Base-by-base conservation (phyloP, 352 stramenopile genomes). In the Phytopythium mirpurense region DNA sequence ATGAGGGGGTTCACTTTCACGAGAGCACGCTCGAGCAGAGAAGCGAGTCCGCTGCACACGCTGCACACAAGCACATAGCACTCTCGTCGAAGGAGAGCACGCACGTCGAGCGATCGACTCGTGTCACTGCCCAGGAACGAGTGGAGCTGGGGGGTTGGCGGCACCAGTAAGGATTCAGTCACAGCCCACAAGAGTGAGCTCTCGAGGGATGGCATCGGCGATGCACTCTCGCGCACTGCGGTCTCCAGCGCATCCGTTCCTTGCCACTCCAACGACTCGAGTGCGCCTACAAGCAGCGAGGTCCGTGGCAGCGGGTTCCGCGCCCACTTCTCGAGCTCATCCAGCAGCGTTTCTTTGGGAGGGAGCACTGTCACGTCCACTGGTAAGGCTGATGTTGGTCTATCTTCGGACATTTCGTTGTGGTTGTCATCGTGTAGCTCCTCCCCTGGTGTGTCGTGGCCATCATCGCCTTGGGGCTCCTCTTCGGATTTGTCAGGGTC, bases 1-100 rank as follows among this genome's bases (percentile, higher is more conserved):
- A 78, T 59, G 12, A 78, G 59, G 24, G 69, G 65, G 31, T 72
- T 74, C 32, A 57, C 62, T 5, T 41, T 29, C 41, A 56, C 15
- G 11, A 82, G 51, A 14, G 58, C 56, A 16, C 24, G 27, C 7
- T 59, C 26, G 14, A 65, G 24, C 19, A 51, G 38, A 29, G 8
- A 46, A 11, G 48, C 34, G 18, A 54, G 34, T 3, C 23, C 48
- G 6, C 26, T 5, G 9, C 48, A 45, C 19, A 54, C 34, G 12
- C 23, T 45, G 35, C 36, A 36, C 16, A 54, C 32, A 8, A 54
- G 3, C 9, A 45, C 1, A 11, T 18, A 35, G 16, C 32, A 54
- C 35, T 54, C 48, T 35, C 24, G 14, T 3, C 36, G 16, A 11
- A 54, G 48, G 24, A 54, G 35, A 4, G 12, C n/a, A 12, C 34